These are phyloP conservation scores for Xylaria sp. DNA, from an alignment of 2,329 filamentous ascomycete species.

Conservation along the genomic window DNA sequence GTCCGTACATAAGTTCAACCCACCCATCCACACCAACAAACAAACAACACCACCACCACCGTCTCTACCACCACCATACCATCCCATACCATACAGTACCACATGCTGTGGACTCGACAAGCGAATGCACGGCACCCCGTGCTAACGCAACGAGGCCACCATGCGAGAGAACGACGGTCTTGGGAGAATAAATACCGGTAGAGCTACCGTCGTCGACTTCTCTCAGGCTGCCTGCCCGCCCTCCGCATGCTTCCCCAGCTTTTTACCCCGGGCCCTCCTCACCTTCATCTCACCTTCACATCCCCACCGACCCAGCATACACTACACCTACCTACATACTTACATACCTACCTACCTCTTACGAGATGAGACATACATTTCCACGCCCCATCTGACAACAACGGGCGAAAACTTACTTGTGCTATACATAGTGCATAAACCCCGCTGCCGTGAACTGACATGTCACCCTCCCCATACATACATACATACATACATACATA, in stretches of 20 bases:
- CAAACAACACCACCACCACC: conserved; percentile 23
- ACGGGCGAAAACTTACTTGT: too few relatives aligned
- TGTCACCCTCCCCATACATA: too few relatives aligned
- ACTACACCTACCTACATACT: background rate
- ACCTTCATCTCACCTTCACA: background rate
- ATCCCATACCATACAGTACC: too few relatives aligned
- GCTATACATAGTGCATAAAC: background rate
- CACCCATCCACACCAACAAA: conserved; percentile 38
- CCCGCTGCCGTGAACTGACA: background rate
- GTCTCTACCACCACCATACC: conserved; percentile 7
- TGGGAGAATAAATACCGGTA: conserved; percentile 12
- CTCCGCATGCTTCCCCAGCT: conserved; percentile 9
- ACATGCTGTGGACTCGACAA: conserved; percentile 16
- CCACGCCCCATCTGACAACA: background rate
- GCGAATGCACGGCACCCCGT: conserved; percentile 24
- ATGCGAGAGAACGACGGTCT: background rate
- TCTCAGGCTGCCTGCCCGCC: background rate
- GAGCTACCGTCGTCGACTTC: background rate
- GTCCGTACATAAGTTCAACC: conserved; percentile 24
- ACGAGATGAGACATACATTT: conserved; percentile 4
- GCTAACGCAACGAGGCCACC: conserved; percentile 15
- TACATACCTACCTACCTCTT: too few relatives aligned
- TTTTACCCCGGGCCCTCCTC: background rate
- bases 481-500: too few relatives aligned
- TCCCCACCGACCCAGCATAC: background rate